Base-by-base conservation (phyloP, 768 basidiomycete species). In the Tulasnella calospora region DNA sequence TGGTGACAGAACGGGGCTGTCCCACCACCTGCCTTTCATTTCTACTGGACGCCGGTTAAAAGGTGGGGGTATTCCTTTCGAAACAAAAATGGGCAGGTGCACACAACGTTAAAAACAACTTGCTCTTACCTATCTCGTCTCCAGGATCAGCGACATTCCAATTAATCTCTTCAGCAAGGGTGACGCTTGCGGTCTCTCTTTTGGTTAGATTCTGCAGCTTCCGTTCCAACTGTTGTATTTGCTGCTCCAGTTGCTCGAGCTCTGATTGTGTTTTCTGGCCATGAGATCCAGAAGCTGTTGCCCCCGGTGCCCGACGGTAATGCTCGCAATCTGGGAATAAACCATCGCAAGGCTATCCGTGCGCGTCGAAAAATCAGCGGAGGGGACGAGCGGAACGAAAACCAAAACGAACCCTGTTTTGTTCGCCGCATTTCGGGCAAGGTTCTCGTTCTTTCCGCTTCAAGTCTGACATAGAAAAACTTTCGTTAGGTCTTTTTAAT, bases 21-120 rank as follows among this genome's bases (percentile, higher is more conserved):
- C 74, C 74, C 74, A 75, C 74, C 74, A 75, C 36, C 38, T 27
- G 15, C n/a, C 74, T 23, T 23, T 47, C 74, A 75, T 75, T 33
- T 75, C 74, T 23, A 47, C 38, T 19, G 74, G 74, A 17, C 40
- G 71, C 33, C 30, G 61, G 21, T 67, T 67, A 33, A 67, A 67
- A 6, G 61, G 61, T 35, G 27, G 30, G 6, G 61, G 33, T 27
- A 67, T 67, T 13, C 71, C 71, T 72, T 27, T 27, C 13, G 19
- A 40, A 40, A 10, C 7, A 19, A n/a, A 47, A 17, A 41, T 15
- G 38, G 38, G 27, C 5, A n/a, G n/a, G 21, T 41, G 21, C 36
- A 23, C n/a, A 17, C 27, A 38, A 23, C 5, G 10, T 8, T 27
- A 17, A 19, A 40, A 72, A 40, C 13, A n/a, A 41, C 30, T 30